phyloP scores from a whole-genome alignment of 225 moss, liverwort and hornwort species.

The Neckera pumila region DNA sequence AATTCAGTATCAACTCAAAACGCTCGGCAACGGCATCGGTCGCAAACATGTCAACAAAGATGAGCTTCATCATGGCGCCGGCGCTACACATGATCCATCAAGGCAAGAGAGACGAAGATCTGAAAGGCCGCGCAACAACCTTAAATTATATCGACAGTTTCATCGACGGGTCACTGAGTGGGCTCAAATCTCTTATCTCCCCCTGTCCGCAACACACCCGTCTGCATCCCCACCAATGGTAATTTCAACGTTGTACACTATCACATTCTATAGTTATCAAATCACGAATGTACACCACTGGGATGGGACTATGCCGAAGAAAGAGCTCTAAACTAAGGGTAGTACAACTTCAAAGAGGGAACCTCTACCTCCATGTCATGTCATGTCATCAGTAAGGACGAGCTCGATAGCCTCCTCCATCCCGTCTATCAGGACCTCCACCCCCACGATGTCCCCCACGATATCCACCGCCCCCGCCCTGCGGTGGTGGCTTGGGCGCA shows the following conservation, averaged over 20 bases:
- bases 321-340: background rate
- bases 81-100: background rate
- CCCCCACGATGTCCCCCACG: slow-evolving; percentile 50
- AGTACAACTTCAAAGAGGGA: background rate
- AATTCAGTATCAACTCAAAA: background rate
- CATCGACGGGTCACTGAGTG: background rate
- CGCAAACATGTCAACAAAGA: background rate
- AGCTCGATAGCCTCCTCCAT: slow-evolving; percentile 81
- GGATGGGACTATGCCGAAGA: background rate
- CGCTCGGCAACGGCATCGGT: background rate
- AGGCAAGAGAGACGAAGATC: background rate
- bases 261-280: background rate
- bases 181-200: background rate
- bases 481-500: slow-evolving; percentile 64
- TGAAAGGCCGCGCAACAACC: background rate
- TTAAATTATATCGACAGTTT: background rate
- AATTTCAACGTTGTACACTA: background rate
- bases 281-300: background rate
- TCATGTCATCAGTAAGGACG: slow-evolving; percentile 70
- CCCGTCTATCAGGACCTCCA: slow-evolving; percentile 86
- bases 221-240: background rate
- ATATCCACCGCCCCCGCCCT: slow-evolving; percentile 44
- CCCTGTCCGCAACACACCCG: background rate
- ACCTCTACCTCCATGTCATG: background rate
- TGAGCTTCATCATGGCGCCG: background rate